A percentile compares a stretch with the other conserved stretches of the same genome.
These are phyloP conservation scores for Rhizopogon roseolus DNA, from an alignment of 768 basidiomycete species.

Conservation along the genomic window DNA sequence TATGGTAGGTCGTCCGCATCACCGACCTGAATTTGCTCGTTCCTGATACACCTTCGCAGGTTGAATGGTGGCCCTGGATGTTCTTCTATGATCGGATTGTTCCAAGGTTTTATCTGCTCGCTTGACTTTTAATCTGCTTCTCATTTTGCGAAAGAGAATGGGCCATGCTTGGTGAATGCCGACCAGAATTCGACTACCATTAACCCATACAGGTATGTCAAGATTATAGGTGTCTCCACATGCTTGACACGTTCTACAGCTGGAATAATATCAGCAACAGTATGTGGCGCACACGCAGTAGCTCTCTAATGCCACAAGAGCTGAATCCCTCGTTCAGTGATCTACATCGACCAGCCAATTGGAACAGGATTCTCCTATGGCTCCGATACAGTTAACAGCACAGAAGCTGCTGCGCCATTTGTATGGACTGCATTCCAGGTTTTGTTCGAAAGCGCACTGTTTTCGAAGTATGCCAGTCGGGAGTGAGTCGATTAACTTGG, in stretches of 20 bases:
- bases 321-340: constrained; percentile 35
- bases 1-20: constrained; percentile 38
- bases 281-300: constrained; percentile 22
- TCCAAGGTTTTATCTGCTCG: constrained; percentile 40
- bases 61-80: constrained; percentile 60
- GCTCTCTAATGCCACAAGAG: not conserved
- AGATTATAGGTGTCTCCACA: not conserved
- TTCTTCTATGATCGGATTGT: constrained; percentile 61
- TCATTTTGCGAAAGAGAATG: constrained; percentile 40
- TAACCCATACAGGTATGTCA: constrained; percentile 54
- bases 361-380: constrained; percentile 64
- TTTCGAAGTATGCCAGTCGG: constrained; percentile 46
- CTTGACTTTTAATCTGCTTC: not conserved
- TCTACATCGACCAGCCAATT: constrained; percentile 69
- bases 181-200: constrained; percentile 47
- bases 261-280: constrained; percentile 71
- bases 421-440: constrained; percentile 64
- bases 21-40: not conserved
- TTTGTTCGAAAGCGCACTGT: constrained; percentile 51
- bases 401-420: constrained; percentile 45
- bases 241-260: constrained; percentile 24
- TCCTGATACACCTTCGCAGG: constrained; percentile 22
- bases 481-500: constrained; percentile 34
- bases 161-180: constrained; percentile 56
- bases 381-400: constrained; percentile 46